A percentile compares a stretch with the other conserved stretches of the same genome.
Conservation (phyloP, 1,284 basidiomycete genomes). For the Gymnopus androsaceus region DNA sequence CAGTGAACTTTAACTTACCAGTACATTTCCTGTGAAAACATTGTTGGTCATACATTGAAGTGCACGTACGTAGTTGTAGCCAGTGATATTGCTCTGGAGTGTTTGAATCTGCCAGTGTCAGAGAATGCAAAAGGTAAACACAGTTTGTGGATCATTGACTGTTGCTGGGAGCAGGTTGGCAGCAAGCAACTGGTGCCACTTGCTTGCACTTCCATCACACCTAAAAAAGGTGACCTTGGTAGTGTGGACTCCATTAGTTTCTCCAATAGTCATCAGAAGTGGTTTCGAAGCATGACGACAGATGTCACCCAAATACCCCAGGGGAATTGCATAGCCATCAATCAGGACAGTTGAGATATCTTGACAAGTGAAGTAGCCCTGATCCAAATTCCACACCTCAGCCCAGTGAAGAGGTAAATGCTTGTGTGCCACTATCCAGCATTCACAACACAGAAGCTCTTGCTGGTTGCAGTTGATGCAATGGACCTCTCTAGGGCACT, state of each 20-base stretch:
- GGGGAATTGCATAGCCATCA: too few relatives aligned
- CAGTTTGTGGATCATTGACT: background rate
- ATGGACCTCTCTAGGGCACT: too few relatives aligned
- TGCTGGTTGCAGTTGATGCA: too few relatives aligned
- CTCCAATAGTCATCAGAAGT: background rate
- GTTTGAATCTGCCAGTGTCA: background rate
- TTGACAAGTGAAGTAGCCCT: too few relatives aligned
- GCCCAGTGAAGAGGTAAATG: too few relatives aligned
- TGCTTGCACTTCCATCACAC: background rate
- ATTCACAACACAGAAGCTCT: too few relatives aligned
- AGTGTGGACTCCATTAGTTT: background rate
- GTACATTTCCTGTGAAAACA: background rate
- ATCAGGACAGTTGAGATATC: too few relatives aligned
- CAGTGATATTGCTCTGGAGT: background rate
- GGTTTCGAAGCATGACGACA: background rate
- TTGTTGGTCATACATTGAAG: background rate
- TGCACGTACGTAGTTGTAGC: background rate
- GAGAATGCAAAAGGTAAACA: background rate
- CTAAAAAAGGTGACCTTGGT: background rate
- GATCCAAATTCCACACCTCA: too few relatives aligned
- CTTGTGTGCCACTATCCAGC: too few relatives aligned
- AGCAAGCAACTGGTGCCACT: background rate
- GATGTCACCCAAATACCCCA: background rate
- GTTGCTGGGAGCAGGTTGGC: background rate
- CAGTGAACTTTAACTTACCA: too few relatives aligned